A percentile compares a stretch with the other conserved stretches of the same genome.
These are phyloP conservation scores for Plantago elongata DNA, from an alignment of 257 asterid species.

Conservation along the genomic window DNA sequence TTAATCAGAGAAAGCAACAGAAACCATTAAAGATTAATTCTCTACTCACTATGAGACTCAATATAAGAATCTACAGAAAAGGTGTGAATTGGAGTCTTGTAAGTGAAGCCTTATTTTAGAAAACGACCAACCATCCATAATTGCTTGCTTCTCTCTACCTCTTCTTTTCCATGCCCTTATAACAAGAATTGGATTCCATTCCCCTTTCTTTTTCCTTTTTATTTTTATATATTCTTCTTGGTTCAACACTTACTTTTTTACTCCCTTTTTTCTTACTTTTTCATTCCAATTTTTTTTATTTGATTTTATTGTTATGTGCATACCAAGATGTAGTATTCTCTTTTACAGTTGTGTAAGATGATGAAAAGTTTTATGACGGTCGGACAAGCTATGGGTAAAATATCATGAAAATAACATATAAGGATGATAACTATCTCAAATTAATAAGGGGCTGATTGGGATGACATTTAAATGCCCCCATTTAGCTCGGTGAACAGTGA, in stretches of 20 bases:
- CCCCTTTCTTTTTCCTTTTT: constrained; percentile 27
- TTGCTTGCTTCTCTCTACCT: constrained; percentile 21
- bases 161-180: constrained; percentile 5
- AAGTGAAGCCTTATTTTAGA: constrained; percentile 61
- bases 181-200: constrained; percentile 56
- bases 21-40: neutral
- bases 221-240: constrained; percentile 10
- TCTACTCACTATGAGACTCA: constrained; percentile 7
- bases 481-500: no score
- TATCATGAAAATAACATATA: no score
- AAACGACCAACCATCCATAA: constrained; percentile 70
- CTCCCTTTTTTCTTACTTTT: no score
- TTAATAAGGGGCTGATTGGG: no score
- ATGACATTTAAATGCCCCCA: no score
- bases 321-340: no score
- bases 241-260: neutral
- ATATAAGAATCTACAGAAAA: constrained; percentile 58
- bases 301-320: no score
- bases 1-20: constrained; percentile 2
- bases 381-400: no score
- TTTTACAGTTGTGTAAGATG: no score
- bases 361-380: no score
- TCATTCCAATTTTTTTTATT: no score
- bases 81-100: constrained; percentile 83
- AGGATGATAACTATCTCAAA: no score